Evolutionary conservation across 768 basidiomycete genomes (phyloP).

Genomic region (Lentinula boryana): DNA sequence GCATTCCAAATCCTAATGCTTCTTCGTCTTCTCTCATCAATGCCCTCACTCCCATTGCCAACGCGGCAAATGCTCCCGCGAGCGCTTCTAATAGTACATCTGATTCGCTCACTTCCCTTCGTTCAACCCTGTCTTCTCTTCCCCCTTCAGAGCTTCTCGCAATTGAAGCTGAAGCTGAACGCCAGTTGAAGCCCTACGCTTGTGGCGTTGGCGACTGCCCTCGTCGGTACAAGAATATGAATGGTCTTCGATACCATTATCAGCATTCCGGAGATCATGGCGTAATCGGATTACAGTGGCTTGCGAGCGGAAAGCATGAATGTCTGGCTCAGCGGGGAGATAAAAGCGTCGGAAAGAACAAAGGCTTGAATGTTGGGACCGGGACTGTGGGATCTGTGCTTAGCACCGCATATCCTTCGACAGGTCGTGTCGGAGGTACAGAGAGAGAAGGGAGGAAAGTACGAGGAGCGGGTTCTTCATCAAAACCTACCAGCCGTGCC

Average conservation of each 20-base stretch:
- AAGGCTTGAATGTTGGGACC: background rate
- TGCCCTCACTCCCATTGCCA: background rate
- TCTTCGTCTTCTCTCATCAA: constrained; percentile 1
- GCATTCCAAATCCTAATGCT: background rate
- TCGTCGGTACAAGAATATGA: constrained; percentile 98
- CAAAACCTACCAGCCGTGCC: constrained; percentile 1
- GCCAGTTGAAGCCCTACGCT: constrained; percentile 75
- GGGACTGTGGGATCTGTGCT: background rate
- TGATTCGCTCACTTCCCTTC: background rate
- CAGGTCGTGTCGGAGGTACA: background rate
- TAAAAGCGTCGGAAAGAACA: background rate
- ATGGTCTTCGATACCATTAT: constrained; percentile 93
- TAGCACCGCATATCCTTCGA: background rate
- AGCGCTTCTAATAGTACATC: background rate
- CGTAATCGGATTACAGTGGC: constrained; percentile 75
- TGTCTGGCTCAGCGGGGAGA: constrained; percentile 24
- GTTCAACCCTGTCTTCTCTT: constrained; percentile 36
- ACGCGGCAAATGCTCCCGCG: background rate
- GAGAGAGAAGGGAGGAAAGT: constrained; percentile 5
- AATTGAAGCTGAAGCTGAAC: constrained; percentile 81
- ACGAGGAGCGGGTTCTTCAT: background rate
- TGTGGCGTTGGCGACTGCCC: constrained; percentile 85
- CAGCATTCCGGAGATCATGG: constrained; percentile 97
- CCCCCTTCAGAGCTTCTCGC: constrained; percentile 62
- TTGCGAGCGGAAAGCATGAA: constrained; percentile 70